Evolutionary conservation across 768 basidiomycete genomes (phyloP), one percentile per base, ranked within the genome.

Genomic region (Lepiota brunneoincarnata): DNA sequence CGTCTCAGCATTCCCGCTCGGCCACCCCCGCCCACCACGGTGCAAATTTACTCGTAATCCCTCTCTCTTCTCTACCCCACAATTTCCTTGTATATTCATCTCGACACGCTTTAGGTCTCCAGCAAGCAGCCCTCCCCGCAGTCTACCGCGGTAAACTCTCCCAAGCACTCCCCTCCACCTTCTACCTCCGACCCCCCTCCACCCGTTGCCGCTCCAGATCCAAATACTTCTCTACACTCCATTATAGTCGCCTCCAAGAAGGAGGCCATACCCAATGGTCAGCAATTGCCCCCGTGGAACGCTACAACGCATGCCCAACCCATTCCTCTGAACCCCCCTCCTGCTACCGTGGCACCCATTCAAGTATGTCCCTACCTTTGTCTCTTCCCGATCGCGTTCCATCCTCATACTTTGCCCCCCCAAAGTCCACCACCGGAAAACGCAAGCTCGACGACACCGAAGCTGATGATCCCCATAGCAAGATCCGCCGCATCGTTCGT

Each of bases 401-500:
- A 14, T 49, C 39, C 24, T 10, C 36, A 61, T 41, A 34, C 55
- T 36, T 48, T 50, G 56, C 52, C 48, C 51, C 51, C 34, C 56
- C 43, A 51, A 40, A 75, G 70, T 53, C 69, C 11, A 74, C 82
- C 35, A 75, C 78, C 31, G 75, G 76, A 38, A 92, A 92, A 70
- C 89, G 90, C 58, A 91, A 91, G 68, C 74, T 89, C 18, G 89
- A 91, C 45, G 79, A 80, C 14, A 72, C 80, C 4, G 79, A 80
- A 31, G 74, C 80, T 2, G 87, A 89, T 58, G 80, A 81, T 63
- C 75, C 83, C 1, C 88, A 91, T 60, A 78, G 74, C 60, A 92
- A 92, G 76, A 91, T 91, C 65, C 82, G 90, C 54, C 86, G 90
- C 63, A 88, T 89, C 60, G 87, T 91, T 45, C 86, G 86, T 68